Conservation (phyloP, 2,329 filamentous ascomycete genomes). For the Trematosphaeria pertusa region DNA sequence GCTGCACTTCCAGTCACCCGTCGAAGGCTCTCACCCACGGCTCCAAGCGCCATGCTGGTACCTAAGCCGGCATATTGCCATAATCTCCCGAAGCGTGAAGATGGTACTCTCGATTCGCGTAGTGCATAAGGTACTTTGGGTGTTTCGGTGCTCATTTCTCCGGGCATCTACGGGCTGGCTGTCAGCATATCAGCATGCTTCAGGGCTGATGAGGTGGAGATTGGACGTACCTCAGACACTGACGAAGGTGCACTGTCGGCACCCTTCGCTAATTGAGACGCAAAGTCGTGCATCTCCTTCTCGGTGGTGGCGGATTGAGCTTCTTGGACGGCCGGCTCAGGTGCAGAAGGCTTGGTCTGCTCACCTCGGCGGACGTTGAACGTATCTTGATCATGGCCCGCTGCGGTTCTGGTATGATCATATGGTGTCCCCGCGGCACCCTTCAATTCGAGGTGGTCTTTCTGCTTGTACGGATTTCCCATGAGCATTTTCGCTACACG, state of each 20-base stretch:
- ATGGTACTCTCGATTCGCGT: conserved; percentile 87
- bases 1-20: conserved; percentile 74
- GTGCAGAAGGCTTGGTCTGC: conserved; percentile 16
- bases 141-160: conserved; percentile 31
- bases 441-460: conserved; percentile 43
- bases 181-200: conserved; percentile 56
- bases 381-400: conserved; percentile 48
- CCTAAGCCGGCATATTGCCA: conserved; percentile 96
- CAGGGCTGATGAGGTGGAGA: conserved; percentile 1
- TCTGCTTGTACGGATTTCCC: conserved; percentile 48
- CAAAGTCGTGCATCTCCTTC: conserved; percentile 54
- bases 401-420: conserved; percentile 47
- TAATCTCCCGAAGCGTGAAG: conserved; percentile 82
- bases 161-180: conserved; percentile 44
- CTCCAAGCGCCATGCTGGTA: conserved; percentile 93
- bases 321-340: conserved; percentile 10
- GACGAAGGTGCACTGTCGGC: conserved; percentile 38
- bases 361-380: conserved; percentile 35
- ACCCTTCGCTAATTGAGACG: conserved; percentile 56
- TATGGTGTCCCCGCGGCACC: conserved; percentile 40
- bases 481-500: conserved; percentile 64
- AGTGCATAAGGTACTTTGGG: conserved; percentile 67
- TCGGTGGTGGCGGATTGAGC: conserved; percentile 25
- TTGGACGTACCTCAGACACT: conserved; percentile 33
- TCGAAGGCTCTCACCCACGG: conserved; percentile 83